Percentiles rank a stretch among this genome's conserved stretches.
Conservation (phyloP, 2,329 filamentous ascomycete genomes). For the Tolypocladium capitatum region DNA sequence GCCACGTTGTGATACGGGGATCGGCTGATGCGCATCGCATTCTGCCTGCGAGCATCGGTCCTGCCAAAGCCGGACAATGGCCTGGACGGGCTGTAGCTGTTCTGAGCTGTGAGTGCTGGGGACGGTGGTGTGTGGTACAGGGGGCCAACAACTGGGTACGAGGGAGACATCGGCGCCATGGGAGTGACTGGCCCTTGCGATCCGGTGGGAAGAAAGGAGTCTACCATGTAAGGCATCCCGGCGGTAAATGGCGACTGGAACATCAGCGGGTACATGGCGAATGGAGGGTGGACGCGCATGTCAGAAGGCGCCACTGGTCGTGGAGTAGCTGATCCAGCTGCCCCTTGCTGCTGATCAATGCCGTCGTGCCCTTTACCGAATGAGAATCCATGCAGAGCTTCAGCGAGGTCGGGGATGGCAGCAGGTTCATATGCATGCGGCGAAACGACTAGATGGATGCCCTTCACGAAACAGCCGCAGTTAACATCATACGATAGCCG, state of each 20-base stretch:
- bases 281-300: conserved; percentile 10
- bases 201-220: conserved; percentile 9
- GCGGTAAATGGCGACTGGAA: conserved; percentile 16
- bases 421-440: conserved; percentile 3
- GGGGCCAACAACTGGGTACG: conserved; percentile 16
- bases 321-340: conserved; percentile 1
- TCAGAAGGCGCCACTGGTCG: conserved; percentile 4
- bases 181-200: conserved; percentile 9
- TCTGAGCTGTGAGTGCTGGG: conserved; percentile 19
- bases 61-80: conserved; percentile 19
- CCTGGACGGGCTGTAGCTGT: conserved; percentile 28
- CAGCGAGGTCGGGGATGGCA: conserved; percentile 3
- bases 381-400: conserved; percentile 9
- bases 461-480: conserved; percentile 3
- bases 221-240: conserved; percentile 15
- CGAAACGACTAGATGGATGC: conserved; percentile 12
- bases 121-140: conserved; percentile 19
- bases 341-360: conserved; percentile 3
- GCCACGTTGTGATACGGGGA: conserved; percentile 32
- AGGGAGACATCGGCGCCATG: conserved; percentile 16
- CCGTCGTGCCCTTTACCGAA: conserved; percentile 5
- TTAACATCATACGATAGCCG: not conserved
- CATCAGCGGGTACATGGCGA: conserved; percentile 21
- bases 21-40: conserved; percentile 31
- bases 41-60: conserved; percentile 32